Evolutionary conservation across 2,329 filamentous ascomycete species (phyloP), one percentile per base, ranked within the genome.

Genomic region (Xylaria sp.): DNA sequence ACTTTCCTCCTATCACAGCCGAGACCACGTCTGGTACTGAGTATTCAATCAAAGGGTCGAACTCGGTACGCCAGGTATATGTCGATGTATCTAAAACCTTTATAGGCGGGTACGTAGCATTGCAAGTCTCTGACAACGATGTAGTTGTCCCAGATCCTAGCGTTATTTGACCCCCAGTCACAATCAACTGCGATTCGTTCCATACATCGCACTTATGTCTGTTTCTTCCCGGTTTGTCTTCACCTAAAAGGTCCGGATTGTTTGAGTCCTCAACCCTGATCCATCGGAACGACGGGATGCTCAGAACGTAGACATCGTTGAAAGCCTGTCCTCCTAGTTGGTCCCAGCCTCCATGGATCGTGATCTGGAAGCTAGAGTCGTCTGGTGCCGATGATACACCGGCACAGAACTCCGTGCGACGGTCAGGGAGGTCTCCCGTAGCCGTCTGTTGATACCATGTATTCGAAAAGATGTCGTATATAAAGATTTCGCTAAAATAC

Each of bases 351-450:
- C 62, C 68, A 15, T 72, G 68, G 2, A 73, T 68, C 10, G 72
- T 73, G 20, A 72, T 65, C 56, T 73, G 72, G 56, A 73, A 73
- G 63, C 72, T 72, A 11, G 72, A 73, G 53, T 73, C 70, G 20
- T 72, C 72, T 4, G 70, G 70, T 23, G 70, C 66, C 20, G 68
- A 53, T 6, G 72, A 73, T n/a, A 71, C 72, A 7, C 63, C 66
- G 9, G 70, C 68, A n/a, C 68, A 73, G 58, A 71, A 72, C n/a
- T 72, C 70, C 17, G 62, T 42, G 17, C 68, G 72, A 40, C 48
- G 68, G 3, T 58, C 54, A 7, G 70, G 70, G 6, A 72, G 31
- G 11, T 70, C 65, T 2, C 70, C 72, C 1, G 68, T 68, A 15
- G 72, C 68, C 3, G 64, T 56, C 26, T 73, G 72, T 6, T 56